Conservation (phyloP, 768 basidiomycete species). For the Pulveroboletus sp. region DNA sequence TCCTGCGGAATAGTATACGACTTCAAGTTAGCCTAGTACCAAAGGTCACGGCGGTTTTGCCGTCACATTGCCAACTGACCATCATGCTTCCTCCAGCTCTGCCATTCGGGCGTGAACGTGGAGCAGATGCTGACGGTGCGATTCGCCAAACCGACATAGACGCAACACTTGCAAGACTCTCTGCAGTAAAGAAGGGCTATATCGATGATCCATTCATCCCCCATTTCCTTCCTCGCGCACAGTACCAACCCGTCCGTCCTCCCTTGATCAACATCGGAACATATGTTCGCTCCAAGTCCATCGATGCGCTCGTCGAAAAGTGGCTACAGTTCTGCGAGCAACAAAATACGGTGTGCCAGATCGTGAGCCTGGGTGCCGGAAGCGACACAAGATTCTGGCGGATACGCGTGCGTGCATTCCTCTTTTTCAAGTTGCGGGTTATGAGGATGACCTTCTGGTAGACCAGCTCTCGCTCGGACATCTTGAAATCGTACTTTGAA, state of each 20-base stretch:
- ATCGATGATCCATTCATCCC: conserved; percentile 72
- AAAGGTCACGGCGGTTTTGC: too few relatives aligned
- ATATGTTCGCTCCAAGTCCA: conserved; percentile 74
- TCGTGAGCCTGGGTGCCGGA: conserved; percentile 93
- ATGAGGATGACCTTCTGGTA: conserved; percentile 29
- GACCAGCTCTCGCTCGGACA: conserved; percentile 53
- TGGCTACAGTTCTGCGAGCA: conserved; percentile 53
- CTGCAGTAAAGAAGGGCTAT: conserved; percentile 83
- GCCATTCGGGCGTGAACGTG: conserved; percentile 15
- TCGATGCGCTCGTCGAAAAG: conserved; percentile 70
- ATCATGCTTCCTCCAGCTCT: conserved; percentile 13
- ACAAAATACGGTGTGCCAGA: conserved; percentile 61
- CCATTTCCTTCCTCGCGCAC: conserved; percentile 64
- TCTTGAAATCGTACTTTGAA: conserved; percentile 70
- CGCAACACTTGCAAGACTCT: conserved; percentile 79
- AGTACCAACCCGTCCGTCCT: conserved; percentile 58
- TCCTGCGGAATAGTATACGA: too few relatives aligned
- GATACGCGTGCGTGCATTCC: conserved; percentile 58
- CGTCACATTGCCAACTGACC: too few relatives aligned
- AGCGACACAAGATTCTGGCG: conserved; percentile 97
- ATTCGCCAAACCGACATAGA: conserved; percentile 81
- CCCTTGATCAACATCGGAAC: conserved; percentile 97
- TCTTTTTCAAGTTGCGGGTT: neutral
- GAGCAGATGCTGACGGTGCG: conserved; percentile 52
- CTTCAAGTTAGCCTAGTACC: too few relatives aligned